Evolutionary conservation across 1,139 yeast genomes (phyloP).

Genomic region (Protomyces lactucae-debilis): DNA sequence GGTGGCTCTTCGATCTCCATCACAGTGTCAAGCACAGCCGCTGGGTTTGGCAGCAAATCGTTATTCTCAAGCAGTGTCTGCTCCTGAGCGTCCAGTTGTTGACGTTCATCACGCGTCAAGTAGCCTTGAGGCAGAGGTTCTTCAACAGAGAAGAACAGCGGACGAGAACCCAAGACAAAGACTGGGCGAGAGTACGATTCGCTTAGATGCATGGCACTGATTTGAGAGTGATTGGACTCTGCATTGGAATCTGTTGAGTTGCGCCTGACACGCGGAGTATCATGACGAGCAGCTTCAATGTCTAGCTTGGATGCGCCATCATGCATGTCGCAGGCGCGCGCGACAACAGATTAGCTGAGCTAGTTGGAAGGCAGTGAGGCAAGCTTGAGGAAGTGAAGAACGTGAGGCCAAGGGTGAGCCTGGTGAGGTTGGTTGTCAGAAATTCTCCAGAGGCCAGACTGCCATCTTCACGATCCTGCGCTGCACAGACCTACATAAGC

Average conservation of each 20-base stretch:
- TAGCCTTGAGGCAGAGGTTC: slow-evolving; percentile 20
- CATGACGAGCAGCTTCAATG: background rate
- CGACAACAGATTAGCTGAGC: too few relatives aligned
- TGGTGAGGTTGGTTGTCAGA: too few relatives aligned
- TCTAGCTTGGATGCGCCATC: background rate
- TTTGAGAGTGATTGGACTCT: slow-evolving; percentile 5
- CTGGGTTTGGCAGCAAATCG: slow-evolving; percentile 15
- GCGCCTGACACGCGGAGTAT: background rate
- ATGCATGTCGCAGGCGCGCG: background rate
- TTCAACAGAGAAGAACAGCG: slow-evolving; percentile 8
- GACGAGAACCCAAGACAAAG: slow-evolving; percentile 17
- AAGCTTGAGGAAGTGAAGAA: too few relatives aligned
- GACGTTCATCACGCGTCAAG: slow-evolving; percentile 16
- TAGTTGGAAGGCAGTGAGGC: too few relatives aligned
- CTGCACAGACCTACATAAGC: too few relatives aligned
- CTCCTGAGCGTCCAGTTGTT: slow-evolving; percentile 11
- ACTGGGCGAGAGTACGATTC: slow-evolving; percentile 20
- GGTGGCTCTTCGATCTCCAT: slow-evolving; percentile 22
- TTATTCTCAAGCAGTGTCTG: slow-evolving; percentile 18
- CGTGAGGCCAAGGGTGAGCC: too few relatives aligned
- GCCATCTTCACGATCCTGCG: too few relatives aligned
- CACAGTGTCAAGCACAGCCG: slow-evolving; percentile 11
- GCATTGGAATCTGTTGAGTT: slow-evolving; percentile 6
- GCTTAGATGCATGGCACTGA: slow-evolving; percentile 20
- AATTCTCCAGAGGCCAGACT: too few relatives aligned